These are phyloP conservation scores for Solanum raphanifolium DNA, from an alignment of 257 asterid species.

Conservation along the genomic window DNA sequence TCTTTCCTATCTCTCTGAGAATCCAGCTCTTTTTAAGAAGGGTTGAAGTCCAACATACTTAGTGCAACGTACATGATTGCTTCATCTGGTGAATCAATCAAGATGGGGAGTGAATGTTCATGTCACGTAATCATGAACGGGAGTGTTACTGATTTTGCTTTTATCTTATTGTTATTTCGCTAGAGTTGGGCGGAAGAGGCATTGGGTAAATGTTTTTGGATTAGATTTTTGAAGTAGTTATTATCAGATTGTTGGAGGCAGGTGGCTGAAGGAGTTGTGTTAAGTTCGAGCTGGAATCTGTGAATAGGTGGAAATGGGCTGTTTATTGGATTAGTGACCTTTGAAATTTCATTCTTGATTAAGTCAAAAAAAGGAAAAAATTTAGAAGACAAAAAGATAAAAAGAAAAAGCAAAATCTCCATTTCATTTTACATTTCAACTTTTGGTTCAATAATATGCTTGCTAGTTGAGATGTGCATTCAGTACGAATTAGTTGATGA, in stretches of 20 bases:
- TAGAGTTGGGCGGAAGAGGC: background rate
- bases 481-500: background rate
- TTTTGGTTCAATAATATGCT: background rate
- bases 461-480: background rate
- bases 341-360: background rate
- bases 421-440: background rate
- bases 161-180: background rate
- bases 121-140: background rate
- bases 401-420: background rate
- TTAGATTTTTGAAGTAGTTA: background rate
- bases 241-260: background rate
- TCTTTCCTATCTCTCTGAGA: background rate
- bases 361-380: background rate
- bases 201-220: background rate
- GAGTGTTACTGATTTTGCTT: background rate
- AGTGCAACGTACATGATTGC: background rate
- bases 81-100: background rate
- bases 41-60: background rate
- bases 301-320: constrained; percentile 8
- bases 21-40: background rate
- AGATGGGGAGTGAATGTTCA: background rate
- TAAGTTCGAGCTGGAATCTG: constrained; percentile 1
- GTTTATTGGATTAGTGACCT: background rate
- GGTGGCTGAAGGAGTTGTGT: background rate
- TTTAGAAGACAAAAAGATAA: too few species aligned